Base-by-base conservation (phyloP, 2,329 filamentous ascomycete species). In the Leptographium galeiforme region DNA sequence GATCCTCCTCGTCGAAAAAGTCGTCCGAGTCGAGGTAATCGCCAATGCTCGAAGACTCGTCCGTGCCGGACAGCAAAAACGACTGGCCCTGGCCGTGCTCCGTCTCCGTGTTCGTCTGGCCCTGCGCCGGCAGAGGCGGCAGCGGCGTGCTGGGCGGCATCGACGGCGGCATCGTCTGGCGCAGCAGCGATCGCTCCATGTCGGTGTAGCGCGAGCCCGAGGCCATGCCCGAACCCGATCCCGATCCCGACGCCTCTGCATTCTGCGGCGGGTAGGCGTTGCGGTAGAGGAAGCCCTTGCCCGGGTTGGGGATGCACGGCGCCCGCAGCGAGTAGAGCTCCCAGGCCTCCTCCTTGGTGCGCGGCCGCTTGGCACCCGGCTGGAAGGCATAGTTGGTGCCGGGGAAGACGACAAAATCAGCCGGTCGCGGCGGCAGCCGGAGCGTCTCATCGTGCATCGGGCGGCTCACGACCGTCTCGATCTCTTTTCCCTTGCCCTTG, bases 101-200 rank as follows among this genome's bases (percentile, higher is more conserved):
- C 39, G 39, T 14, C 39, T 41, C 39, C 8, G 7, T 2, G 6
- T 25, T 2, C 36, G 34, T 1, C 16, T 7, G 7, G 6, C 4
- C 18, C 10, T 11, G 8, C 1, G 25, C 8, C 1, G 57, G 57
- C 12, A 58, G 34, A 1, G 55, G 55, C 3, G 57, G 57, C 5
- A 58, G 50, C 2, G 57, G 56, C 5, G 52, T 44, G 4, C 6
- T 55, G 1, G 57, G 57, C 2, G 56, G 57, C 8, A 55, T 53
- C 5, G 55, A 55, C 0, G 16, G 11, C 6, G 57, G 56, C 0
- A 41, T 50, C 8, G 50, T 30, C n/a, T 48, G 41, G 2, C 33
- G 48, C 36, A 36, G 46, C 18, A n/a, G 2, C 3, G 30, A 53
- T 16, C 43, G 3, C 2, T 16, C 16, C 34, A 8, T 16, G 34